Evolutionary conservation across 306 rosid genomes (phyloP).

Genomic region (Luffa acutangula): DNA sequence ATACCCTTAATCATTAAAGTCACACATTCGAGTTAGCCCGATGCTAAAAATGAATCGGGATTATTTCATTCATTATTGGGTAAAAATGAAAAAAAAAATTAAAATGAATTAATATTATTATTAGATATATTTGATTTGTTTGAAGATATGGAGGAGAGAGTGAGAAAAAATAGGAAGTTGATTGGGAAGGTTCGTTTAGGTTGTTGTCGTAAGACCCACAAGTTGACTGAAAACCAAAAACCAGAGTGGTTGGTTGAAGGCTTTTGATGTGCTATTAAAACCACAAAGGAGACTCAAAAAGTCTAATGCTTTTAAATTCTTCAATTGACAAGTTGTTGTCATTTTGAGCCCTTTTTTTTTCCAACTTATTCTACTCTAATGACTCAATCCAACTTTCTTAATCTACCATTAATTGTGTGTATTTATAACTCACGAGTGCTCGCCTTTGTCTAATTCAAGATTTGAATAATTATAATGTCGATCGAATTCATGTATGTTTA

Average conservation of each 20-base stretch:
- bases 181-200: background rate
- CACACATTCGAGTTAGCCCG: too few species aligned
- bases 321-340: background rate
- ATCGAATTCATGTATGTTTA: background rate
- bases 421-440: background rate
- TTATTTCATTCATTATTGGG: background rate
- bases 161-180: background rate
- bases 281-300: background rate
- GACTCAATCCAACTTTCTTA: background rate
- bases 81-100: background rate
- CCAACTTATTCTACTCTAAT: background rate
- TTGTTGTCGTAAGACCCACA: background rate
- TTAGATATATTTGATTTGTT: background rate
- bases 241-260: background rate
- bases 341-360: background rate
- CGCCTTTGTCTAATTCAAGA: background rate
- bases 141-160: background rate
- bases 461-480: background rate
- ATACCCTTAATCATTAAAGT: background rate
- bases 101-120: background rate
- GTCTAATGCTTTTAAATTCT: background rate
- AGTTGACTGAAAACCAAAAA: conserved; percentile 1
- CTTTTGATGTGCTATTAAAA: background rate
- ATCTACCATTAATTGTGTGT: background rate
- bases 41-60: background rate